Evolutionary conservation across 2,329 filamentous ascomycete genomes (phyloP).

Genomic region (Plenodomus biglobosus): DNA sequence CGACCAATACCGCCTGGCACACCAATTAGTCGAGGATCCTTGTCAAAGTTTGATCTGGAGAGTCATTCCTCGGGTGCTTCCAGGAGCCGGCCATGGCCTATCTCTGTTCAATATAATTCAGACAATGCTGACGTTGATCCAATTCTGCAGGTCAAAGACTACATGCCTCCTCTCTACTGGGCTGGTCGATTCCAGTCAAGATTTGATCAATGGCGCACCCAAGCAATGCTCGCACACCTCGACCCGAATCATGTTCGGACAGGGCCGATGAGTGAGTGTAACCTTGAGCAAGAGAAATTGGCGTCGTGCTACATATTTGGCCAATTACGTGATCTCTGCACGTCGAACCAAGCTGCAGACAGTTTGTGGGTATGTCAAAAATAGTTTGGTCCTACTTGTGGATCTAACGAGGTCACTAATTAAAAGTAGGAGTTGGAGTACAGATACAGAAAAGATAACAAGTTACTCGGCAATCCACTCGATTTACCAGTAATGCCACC

Average conservation of each 20-base stretch:
- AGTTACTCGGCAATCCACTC: constrained; percentile 21
- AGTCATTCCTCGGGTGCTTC: not conserved
- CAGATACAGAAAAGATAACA: constrained; percentile 35
- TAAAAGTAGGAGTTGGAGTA: constrained; percentile 36
- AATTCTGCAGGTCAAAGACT: constrained; percentile 33
- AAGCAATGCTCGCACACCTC: constrained; percentile 29
- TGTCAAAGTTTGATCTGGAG: not conserved
- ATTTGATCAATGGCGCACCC: constrained; percentile 40
- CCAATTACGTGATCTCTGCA: constrained; percentile 35
- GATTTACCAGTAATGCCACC: constrained; percentile 16
- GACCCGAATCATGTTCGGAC: constrained; percentile 12
- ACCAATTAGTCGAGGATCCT: not conserved
- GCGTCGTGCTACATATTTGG: constrained; percentile 35
- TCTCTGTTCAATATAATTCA: constrained; percentile 4
- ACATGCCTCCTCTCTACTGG: constrained; percentile 40
- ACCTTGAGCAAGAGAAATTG: constrained; percentile 28
- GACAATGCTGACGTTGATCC: constrained; percentile 23
- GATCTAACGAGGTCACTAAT: not conserved
- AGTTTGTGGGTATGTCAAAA: constrained; percentile 34
- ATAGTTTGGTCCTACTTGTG: not conserved
- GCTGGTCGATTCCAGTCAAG: constrained; percentile 39
- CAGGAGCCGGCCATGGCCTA: constrained; percentile 9
- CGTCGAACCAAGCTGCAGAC: constrained; percentile 31
- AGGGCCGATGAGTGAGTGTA: constrained; percentile 24
- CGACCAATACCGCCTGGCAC: not conserved